A percentile compares a stretch with the other conserved stretches of the same genome.
Evolutionary conservation across 768 basidiomycete genomes (phyloP).

Genomic region (Galerina marginata): DNA sequence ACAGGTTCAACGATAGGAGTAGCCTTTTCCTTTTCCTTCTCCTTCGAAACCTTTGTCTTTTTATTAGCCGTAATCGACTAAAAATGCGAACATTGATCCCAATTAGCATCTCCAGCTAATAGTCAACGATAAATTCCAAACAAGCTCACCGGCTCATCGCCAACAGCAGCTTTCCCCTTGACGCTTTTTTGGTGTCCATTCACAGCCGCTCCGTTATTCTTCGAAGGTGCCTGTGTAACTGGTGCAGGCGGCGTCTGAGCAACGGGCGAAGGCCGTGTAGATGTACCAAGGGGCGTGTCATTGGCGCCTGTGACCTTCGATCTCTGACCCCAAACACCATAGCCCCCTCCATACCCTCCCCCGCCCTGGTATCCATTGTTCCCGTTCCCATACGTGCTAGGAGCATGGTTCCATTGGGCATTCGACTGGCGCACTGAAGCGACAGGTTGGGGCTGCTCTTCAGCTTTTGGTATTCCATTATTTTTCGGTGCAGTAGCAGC

Average conservation of each 20-base stretch:
- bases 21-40: slow-evolving; percentile 13
- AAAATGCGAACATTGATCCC: neutral
- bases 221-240: slow-evolving; percentile 3
- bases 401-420: slow-evolving; percentile 22
- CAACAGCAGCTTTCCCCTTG: slow-evolving; percentile 36
- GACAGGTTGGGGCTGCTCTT: neutral
- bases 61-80: slow-evolving; percentile 25
- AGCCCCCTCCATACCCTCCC: neutral
- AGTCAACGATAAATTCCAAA: neutral
- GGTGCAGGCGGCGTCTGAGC: slow-evolving; percentile 1
- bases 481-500: slow-evolving; percentile 7
- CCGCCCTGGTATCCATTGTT: slow-evolving; percentile 15
- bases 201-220: slow-evolving; percentile 8
- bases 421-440: slow-evolving; percentile 14
- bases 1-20: slow-evolving; percentile 10
- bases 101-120: neutral
- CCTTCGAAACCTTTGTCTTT: slow-evolving; percentile 34
- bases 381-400: slow-evolving; percentile 23
- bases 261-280: slow-evolving; percentile 45
- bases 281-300: slow-evolving; percentile 71
- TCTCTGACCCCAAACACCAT: slow-evolving; percentile 30
- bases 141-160: slow-evolving; percentile 33
- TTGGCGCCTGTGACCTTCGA: slow-evolving; percentile 65
- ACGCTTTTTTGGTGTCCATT: slow-evolving; percentile 34
- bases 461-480: neutral